Evolutionary conservation across 208 protist genomes (phyloP).

Genomic region (Leishmania tropica): DNA sequence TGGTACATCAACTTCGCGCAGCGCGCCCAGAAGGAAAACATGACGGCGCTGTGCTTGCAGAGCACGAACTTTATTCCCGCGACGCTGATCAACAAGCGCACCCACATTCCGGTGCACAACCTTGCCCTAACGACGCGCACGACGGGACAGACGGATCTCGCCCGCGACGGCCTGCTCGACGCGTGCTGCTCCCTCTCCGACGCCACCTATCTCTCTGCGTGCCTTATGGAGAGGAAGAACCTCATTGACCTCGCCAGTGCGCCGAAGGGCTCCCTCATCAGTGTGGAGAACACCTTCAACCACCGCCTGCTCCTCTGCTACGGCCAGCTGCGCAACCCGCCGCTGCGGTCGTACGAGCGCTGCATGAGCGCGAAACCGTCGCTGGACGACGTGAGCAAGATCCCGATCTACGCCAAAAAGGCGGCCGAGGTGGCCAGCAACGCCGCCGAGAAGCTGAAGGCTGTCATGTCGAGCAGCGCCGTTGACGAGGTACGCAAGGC

Average conservation of each 20-base stretch:
- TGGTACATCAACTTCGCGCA: slow-evolving; percentile 83
- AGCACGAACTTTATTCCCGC: slow-evolving; percentile 67
- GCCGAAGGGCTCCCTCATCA: slow-evolving; percentile 57
- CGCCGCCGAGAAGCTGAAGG: slow-evolving; percentile 59
- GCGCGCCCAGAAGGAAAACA: slow-evolving; percentile 72
- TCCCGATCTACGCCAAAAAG: slow-evolving; percentile 56
- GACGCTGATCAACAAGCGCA: slow-evolving; percentile 81
- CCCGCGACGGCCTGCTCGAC: slow-evolving; percentile 52
- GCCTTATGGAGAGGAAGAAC: slow-evolving; percentile 73
- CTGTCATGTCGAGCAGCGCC: slow-evolving; percentile 35
- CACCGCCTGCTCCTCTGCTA: slow-evolving; percentile 79
- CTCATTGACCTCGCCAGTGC: slow-evolving; percentile 68
- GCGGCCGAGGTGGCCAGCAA: slow-evolving; percentile 52
- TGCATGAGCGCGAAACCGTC: slow-evolving; percentile 64
- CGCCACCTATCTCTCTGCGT: slow-evolving; percentile 66
- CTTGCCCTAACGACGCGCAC: slow-evolving; percentile 75
- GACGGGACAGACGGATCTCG: slow-evolving; percentile 38
- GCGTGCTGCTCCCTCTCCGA: slow-evolving; percentile 67
- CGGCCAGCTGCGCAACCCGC: slow-evolving; percentile 65
- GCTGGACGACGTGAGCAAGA: slow-evolving; percentile 40
- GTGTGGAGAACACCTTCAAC: slow-evolving; percentile 78
- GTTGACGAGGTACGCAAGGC: slow-evolving; percentile 40
- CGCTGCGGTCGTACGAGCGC: slow-evolving; percentile 66
- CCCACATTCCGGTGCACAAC: slow-evolving; percentile 77
- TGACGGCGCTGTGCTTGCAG: slow-evolving; percentile 54